Percentiles rank a stretch among this genome's conserved stretches.
Evolutionary conservation across 169 alveolate genomes (phyloP).

Genomic region (Miamiensis avidus): DNA sequence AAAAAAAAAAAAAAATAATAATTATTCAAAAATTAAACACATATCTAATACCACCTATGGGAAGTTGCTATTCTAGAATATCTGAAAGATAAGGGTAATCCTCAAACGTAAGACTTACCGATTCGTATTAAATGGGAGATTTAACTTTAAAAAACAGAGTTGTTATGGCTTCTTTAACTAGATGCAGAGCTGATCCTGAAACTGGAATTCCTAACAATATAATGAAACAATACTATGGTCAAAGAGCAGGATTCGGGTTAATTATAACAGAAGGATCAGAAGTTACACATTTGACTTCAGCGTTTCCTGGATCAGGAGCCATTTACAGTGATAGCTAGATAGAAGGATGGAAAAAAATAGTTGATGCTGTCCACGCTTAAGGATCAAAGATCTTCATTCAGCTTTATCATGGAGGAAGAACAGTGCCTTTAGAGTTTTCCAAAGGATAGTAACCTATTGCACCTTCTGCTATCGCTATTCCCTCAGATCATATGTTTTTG

Average conservation of each 20-base stretch:
- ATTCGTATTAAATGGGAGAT: slow-evolving; percentile 19
- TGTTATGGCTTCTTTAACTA: slow-evolving; percentile 36
- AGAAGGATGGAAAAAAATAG: slow-evolving; percentile 52
- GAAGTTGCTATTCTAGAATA: no score
- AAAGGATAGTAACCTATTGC: slow-evolving; percentile 31
- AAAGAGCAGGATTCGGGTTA: slow-evolving; percentile 5
- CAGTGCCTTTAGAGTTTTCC: slow-evolving; percentile 26
- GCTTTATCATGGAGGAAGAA: slow-evolving; percentile 56
- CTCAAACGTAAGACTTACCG: no score
- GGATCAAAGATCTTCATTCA: slow-evolving; percentile 36
- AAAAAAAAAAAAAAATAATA: no score
- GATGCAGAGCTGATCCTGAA: slow-evolving; percentile 27
- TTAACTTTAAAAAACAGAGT: slow-evolving; percentile 19
- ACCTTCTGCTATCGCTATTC: slow-evolving; percentile 41
- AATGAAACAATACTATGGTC: not conserved
- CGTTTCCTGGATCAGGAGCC: slow-evolving; percentile 4
- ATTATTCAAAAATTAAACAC: no score
- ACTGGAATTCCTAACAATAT: slow-evolving; percentile 7
- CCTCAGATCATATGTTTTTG: slow-evolving; percentile 15
- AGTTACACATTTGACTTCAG: not conserved
- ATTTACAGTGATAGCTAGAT: slow-evolving; percentile 30
- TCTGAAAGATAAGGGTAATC: no score
- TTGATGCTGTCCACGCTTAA: slow-evolving; percentile 42
- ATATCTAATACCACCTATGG: no score
- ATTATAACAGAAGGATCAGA: slow-evolving; percentile 8